Evolutionary conservation across 2,329 filamentous ascomycete species (phyloP).

Genomic region (Colletotrichum tropicale): DNA sequence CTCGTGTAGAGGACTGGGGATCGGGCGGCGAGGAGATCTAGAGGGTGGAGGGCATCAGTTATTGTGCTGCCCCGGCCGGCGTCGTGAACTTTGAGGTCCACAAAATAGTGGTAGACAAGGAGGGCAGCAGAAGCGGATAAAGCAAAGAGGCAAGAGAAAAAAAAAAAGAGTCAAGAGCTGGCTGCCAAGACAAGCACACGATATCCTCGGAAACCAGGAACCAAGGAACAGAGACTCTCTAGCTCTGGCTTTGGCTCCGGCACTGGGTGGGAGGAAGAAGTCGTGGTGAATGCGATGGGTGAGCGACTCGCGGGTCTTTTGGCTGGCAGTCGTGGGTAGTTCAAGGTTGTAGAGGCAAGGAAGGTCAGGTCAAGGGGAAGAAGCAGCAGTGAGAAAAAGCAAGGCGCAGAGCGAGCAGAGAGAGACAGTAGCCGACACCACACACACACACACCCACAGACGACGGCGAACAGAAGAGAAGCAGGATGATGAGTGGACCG

Average conservation of each 20-base stretch:
- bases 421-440: neutral
- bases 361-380: slow-evolving; percentile 1
- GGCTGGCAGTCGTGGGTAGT: neutral
- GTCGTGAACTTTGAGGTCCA: slow-evolving; percentile 26
- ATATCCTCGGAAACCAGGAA: slow-evolving; percentile 1
- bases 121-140: slow-evolving; percentile 6
- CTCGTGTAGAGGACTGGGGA: slow-evolving; percentile 53
- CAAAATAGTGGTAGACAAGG: slow-evolving; percentile 23
- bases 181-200: slow-evolving; percentile 9
- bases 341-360: slow-evolving; percentile 8
- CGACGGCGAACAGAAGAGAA: neutral
- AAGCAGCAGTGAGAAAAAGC: neutral
- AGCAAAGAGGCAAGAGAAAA: neutral
- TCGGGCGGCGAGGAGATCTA: slow-evolving; percentile 53
- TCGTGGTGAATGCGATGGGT: neutral
- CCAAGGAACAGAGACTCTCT: neutral
- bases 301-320: neutral
- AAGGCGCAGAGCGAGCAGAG: neutral
- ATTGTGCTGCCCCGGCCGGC: slow-evolving; percentile 7
- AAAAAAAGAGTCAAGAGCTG: slow-evolving; percentile 22
- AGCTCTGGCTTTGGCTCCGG: neutral
- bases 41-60: slow-evolving; percentile 26
- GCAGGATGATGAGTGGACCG: slow-evolving; percentile 17
- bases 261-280: neutral
- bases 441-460: neutral